These are phyloP conservation scores for Clavispora santaluciae DNA, from an alignment of 805 yeast genomes.

Conservation along the genomic window DNA sequence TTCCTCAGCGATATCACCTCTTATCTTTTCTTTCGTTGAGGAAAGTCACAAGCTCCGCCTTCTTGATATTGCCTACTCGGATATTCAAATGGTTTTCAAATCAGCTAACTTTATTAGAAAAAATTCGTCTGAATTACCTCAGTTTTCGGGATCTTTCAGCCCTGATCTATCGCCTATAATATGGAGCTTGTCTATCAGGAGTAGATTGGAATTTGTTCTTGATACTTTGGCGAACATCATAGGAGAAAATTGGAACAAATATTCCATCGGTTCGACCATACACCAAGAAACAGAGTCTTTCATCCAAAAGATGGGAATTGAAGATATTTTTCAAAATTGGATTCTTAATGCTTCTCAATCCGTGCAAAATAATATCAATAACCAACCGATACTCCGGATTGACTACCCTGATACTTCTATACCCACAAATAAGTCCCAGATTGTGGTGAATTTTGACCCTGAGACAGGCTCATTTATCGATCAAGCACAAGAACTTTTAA, in stretches of 20 bases:
- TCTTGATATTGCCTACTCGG: slow-evolving; percentile 24
- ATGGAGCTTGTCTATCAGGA: slow-evolving; percentile 4
- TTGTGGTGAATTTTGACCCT: slow-evolving; percentile 4
- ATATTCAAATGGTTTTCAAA: slow-evolving; percentile 16
- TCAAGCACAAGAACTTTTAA: slow-evolving; percentile 7
- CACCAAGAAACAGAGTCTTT: slow-evolving; percentile 45
- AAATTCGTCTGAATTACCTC: neutral
- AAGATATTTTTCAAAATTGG: slow-evolving; percentile 48
- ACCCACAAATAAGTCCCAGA: neutral
- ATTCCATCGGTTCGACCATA: slow-evolving; percentile 53
- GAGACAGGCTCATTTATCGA: slow-evolving; percentile 1
- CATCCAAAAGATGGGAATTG: slow-evolving; percentile 42
- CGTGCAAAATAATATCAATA: neutral
- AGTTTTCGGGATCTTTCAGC: neutral
- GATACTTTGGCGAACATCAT: slow-evolving; percentile 19
- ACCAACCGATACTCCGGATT: neutral
- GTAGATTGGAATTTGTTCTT: slow-evolving; percentile 23
- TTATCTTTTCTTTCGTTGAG: slow-evolving; percentile 21
- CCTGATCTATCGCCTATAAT: neutral
- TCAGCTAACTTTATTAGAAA: neutral
- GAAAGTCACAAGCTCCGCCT: slow-evolving; percentile 33
- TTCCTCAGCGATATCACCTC: slow-evolving; percentile 5
- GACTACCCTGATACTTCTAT: neutral
- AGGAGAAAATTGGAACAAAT: slow-evolving; percentile 36
- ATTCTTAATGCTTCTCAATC: slow-evolving; percentile 12